Conservation (phyloP, 352 stramenopile genomes). For the Globisporangium mamillatum region DNA sequence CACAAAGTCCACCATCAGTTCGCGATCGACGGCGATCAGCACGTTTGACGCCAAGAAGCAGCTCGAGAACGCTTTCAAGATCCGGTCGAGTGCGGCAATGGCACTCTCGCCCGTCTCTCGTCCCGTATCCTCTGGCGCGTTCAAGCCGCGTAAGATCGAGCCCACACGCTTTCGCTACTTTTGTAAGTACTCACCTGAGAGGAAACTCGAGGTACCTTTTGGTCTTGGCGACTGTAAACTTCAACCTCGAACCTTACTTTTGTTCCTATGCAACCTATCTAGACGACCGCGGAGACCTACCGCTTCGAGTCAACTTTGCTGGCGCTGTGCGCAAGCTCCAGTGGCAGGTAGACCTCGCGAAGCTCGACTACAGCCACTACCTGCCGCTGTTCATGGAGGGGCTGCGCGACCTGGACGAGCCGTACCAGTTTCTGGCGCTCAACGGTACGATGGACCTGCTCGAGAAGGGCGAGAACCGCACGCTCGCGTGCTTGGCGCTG, state of each 20-base stretch:
- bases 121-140: conserved; percentile 51
- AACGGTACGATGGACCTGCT: conserved; percentile 83
- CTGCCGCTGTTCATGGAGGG: conserved; percentile 93
- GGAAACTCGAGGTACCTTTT: background rate
- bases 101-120: conserved; percentile 22
- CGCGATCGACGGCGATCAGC: conserved; percentile 24
- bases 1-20: conserved; percentile 27
- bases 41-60: conserved; percentile 29
- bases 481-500: conserved; percentile 51
- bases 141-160: conserved; percentile 65
- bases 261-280: background rate
- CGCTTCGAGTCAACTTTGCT: conserved; percentile 70
- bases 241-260: background rate
- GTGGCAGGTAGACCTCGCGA: conserved; percentile 59
- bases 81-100: conserved; percentile 9
- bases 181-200: conserved; percentile 35
- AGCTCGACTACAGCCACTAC: conserved; percentile 86
- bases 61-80: conserved; percentile 28
- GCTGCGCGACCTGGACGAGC: conserved; percentile 82
- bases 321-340: conserved; percentile 73
- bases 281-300: conserved; percentile 75
- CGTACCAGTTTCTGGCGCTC: conserved; percentile 80
- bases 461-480: conserved; percentile 61
- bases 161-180: conserved; percentile 82
- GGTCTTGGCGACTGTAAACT: background rate